phyloP scores from a whole-genome alignment of 305 asterid genomes.

The Solanum hybrid region DNA sequence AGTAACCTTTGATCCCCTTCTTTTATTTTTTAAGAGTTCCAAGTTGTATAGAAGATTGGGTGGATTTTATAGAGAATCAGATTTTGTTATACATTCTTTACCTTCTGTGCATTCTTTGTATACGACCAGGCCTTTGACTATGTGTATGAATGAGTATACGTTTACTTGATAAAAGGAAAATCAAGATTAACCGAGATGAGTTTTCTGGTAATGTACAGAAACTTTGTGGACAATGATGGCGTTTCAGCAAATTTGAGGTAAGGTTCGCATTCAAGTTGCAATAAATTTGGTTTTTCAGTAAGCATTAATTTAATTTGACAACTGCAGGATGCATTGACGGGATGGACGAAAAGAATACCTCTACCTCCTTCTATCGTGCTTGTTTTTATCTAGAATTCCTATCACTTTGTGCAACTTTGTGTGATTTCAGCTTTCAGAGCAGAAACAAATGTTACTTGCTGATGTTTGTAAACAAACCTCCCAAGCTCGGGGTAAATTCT shows the following conservation, averaged over 20 bases:
- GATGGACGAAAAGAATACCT: neutral
- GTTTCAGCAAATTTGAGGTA: neutral
- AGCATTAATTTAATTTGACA: neutral
- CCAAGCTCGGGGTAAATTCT: neutral
- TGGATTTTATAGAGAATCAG: neutral
- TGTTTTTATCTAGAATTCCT: neutral
- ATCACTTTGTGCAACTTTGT: neutral
- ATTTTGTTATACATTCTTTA: neutral
- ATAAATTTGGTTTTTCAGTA: neutral
- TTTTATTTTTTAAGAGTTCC: neutral
- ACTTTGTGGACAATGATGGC: neutral
- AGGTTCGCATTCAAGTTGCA: neutral
- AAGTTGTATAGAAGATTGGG: neutral
- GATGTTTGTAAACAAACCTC: neutral
- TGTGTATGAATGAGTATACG: neutral
- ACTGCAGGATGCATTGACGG: neutral
- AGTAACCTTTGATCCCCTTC: neutral
- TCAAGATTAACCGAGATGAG: neutral
- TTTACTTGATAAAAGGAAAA: neutral
- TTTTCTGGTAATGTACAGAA: neutral
- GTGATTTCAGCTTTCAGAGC: neutral
- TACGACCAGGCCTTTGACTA: neutral
- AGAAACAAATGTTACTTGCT: neutral
- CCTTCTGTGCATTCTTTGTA: neutral
- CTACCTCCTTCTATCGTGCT: neutral